Percentiles rank a stretch among this genome's conserved stretches.
phyloP scores from a whole-genome alignment of 2,329 filamentous ascomycete species.

The Cordyceps cicadae region DNA sequence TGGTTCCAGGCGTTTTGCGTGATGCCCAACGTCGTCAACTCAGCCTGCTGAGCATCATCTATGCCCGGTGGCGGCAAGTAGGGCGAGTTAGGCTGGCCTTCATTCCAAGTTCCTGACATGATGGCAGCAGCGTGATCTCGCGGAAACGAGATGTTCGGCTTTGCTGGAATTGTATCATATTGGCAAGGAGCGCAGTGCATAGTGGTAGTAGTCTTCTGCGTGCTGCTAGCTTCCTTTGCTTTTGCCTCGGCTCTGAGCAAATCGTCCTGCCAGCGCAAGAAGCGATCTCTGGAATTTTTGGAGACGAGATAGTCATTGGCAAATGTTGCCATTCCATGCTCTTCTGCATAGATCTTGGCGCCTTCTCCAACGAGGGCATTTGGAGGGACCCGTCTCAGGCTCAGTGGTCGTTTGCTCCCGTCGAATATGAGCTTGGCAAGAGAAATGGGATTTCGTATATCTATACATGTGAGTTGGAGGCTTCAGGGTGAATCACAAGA shows the following conservation, averaged over 20 bases:
- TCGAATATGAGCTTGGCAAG: slow-evolving; percentile 79
- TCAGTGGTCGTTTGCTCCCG: slow-evolving; percentile 65
- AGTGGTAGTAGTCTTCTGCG: slow-evolving; percentile 13
- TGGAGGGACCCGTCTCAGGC: slow-evolving; percentile 79
- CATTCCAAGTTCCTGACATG: slow-evolving; percentile 51
- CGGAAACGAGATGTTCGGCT: slow-evolving; percentile 19
- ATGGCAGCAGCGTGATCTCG: slow-evolving; percentile 48
- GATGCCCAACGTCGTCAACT: slow-evolving; percentile 1
- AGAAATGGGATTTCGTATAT: slow-evolving; percentile 86
- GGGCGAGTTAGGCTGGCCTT: slow-evolving; percentile 54
- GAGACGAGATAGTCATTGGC: slow-evolving; percentile 74
- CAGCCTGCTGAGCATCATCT: slow-evolving; percentile 2
- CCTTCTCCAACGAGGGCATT: slow-evolving; percentile 84
- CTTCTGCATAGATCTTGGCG: slow-evolving; percentile 75
- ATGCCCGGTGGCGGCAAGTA: slow-evolving; percentile 14
- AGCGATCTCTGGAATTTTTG: slow-evolving; percentile 68
- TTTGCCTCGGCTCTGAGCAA: slow-evolving; percentile 53
- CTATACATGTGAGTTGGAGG: slow-evolving; percentile 36
- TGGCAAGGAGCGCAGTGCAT: slow-evolving; percentile 22
- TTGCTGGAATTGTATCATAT: slow-evolving; percentile 25
- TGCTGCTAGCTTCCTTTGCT: slow-evolving; percentile 21
- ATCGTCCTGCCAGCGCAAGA: slow-evolving; percentile 68
- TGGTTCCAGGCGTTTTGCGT: slow-evolving; percentile 5
- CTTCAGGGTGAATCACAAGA: neutral
- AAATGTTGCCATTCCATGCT: slow-evolving; percentile 66